A percentile compares a stretch with the other conserved stretches of the same genome.
Conservation (phyloP, 306 rosid genomes). For the Gastrolobium villosum region DNA sequence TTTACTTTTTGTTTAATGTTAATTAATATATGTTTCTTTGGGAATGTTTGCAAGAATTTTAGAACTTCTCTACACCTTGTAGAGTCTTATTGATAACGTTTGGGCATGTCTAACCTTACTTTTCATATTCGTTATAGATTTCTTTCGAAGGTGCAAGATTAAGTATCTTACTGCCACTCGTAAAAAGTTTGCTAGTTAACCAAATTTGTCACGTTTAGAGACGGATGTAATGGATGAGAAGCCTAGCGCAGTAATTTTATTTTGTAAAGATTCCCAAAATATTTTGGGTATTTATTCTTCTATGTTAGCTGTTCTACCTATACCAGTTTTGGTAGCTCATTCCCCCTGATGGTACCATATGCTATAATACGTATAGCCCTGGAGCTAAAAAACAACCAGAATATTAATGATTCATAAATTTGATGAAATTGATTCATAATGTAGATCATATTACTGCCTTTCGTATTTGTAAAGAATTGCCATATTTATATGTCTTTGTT, state of each 20-base stretch:
- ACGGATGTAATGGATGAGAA: conserved; percentile 36
- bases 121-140: conserved; percentile 7
- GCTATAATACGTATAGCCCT: not conserved
- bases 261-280: conserved; percentile 26
- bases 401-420: conserved; percentile 26
- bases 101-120: not conserved
- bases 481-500: conserved; percentile 25
- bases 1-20: not conserved
- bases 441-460: not conserved
- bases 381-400: conserved; percentile 24
- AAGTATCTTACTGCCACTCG: conserved; percentile 3
- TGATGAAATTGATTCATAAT: conserved; percentile 36
- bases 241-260: conserved; percentile 11
- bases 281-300: conserved; percentile 22
- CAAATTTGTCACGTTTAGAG: conserved; percentile 19
- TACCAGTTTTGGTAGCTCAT: not conserved
- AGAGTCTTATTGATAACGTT: not conserved
- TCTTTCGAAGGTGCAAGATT: conserved; percentile 14
- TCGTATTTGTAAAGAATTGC: conserved; percentile 13
- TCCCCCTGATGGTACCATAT: conserved; percentile 5
- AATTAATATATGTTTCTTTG: not conserved
- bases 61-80: not conserved
- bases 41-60: not conserved
- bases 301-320: conserved; percentile 4
- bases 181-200: not conserved